A percentile compares a stretch with the other conserved stretches of the same genome.
Evolutionary conservation across 495 filamentous ascomycete species (phyloP).

Genomic region (Neurospora sp.): DNA sequence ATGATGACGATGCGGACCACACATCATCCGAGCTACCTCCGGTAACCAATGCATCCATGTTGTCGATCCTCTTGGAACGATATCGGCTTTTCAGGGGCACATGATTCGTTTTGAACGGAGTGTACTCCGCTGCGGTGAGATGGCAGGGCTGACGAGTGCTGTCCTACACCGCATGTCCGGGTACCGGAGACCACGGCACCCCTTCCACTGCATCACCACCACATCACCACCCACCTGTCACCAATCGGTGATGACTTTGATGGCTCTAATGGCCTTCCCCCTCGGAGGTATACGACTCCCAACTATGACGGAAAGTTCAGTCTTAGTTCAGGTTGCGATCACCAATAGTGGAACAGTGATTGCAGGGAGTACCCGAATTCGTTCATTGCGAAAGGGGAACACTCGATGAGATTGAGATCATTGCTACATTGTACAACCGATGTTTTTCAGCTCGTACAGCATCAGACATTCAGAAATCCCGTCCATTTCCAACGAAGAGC

Average conservation of each 20-base stretch:
- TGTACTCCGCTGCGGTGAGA: not conserved
- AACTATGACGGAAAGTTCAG: not conserved
- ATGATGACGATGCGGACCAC: not conserved
- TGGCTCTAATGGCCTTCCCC: not conserved
- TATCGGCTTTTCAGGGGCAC: not conserved
- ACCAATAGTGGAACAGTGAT: not conserved
- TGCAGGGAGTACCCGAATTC: not conserved
- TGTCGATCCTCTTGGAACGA: not conserved
- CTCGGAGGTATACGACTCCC: not conserved
- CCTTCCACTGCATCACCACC: not conserved
- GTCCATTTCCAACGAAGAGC: not conserved
- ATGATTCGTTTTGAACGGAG: not conserved
- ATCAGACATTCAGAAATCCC: not conserved
- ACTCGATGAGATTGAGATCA: not conserved
- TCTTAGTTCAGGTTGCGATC: not conserved
- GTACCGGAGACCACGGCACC: not conserved
- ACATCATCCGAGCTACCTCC: not conserved
- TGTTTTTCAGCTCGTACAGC: not conserved
- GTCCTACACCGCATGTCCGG: not conserved
- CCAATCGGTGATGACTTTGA: not conserved
- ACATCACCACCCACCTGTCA: not conserved
- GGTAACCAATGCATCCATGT: not conserved
- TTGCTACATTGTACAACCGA: not conserved
- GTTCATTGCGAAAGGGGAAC: not conserved
- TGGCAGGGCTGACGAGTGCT: not conserved